Base-by-base conservation (phyloP, 495 filamentous ascomycete species). In the Clavariopsis aquatica region DNA sequence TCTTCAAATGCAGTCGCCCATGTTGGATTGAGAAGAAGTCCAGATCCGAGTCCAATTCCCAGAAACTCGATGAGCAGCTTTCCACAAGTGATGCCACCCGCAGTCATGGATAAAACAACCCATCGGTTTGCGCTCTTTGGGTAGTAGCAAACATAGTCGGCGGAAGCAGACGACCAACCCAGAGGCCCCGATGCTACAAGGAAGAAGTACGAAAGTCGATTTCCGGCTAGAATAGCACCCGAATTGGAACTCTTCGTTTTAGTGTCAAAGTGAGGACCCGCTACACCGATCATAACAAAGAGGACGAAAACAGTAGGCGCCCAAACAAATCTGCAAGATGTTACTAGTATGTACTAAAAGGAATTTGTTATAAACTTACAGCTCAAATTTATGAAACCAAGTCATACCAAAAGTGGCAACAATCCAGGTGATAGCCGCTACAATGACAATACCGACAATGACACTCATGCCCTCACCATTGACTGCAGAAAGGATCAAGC, bases 401-500 rank as follows among this genome's bases (percentile, higher is more conserved):
- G 19, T 54, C 19, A 71, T 68, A 29, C 71, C 71, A 65, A 71
- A 73, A 1, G 57, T 63, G 2, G 71, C 69, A 17, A 73, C 57
- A 13, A 66, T 59, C 53, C 60, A 66, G 20, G 60, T 69, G 17
- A 66, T 63, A 0, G 69, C 7, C n/a, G 71, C 71, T 19, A 62
- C 62, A 46, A 73, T 54, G 29, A 73, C 43, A 47, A 69, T 70
- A 28, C 71, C 71, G 15, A 69, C 65, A 23, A 66, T 61, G 28
- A 73, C 57, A 45, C 53, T 55, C 65, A 73, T 62, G 15, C 71
- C 56, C 27, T 57, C 60, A 28, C 69, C 69, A 58, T 60, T 68
- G 27, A 73, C 73, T n/a, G 77, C 81, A 23, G 81, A 84, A 34
- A 87, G 68, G 54, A 89, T 73, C 69, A 86, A 77, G 22, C 84